Conservation (phyloP, 345 rosid species). For the Lenwebbia sp. region DNA sequence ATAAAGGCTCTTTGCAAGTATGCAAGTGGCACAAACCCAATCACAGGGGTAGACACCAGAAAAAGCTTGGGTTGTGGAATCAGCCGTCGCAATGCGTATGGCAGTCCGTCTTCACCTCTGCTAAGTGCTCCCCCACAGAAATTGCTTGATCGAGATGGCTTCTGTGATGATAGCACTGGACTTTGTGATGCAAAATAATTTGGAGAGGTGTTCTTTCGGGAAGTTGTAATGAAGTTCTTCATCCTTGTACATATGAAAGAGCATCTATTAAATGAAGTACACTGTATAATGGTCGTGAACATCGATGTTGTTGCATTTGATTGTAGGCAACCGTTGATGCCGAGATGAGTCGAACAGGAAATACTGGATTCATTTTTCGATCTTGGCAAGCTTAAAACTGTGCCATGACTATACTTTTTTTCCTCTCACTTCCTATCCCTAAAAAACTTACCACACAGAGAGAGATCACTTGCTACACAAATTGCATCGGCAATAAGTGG, state of each 20-base stretch:
- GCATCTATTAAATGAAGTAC: background rate
- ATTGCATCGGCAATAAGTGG: background rate
- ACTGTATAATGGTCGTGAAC: background rate
- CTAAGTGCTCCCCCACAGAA: slow-evolving; percentile 76
- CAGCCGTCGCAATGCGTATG: slow-evolving; percentile 74
- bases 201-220: background rate
- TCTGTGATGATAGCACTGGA: slow-evolving; percentile 57
- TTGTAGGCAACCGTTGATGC: background rate
- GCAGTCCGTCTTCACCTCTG: slow-evolving; percentile 78
- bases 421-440: background rate
- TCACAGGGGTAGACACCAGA: slow-evolving; percentile 77
- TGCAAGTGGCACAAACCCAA: slow-evolving; percentile 79
- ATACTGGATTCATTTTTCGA: background rate
- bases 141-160: slow-evolving; percentile 83
- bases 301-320: background rate
- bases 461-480: background rate
- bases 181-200: slow-evolving; percentile 56
- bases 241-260: background rate
- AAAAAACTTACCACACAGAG: background rate
- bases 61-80: slow-evolving; percentile 84
- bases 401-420: background rate
- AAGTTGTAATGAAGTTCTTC: background rate
- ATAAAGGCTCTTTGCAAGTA: slow-evolving; percentile 83
- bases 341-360: background rate
- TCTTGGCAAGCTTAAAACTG: background rate